Base-by-base conservation (phyloP, 2,329 filamentous ascomycete genomes). In the Ophiostoma ips region DNA sequence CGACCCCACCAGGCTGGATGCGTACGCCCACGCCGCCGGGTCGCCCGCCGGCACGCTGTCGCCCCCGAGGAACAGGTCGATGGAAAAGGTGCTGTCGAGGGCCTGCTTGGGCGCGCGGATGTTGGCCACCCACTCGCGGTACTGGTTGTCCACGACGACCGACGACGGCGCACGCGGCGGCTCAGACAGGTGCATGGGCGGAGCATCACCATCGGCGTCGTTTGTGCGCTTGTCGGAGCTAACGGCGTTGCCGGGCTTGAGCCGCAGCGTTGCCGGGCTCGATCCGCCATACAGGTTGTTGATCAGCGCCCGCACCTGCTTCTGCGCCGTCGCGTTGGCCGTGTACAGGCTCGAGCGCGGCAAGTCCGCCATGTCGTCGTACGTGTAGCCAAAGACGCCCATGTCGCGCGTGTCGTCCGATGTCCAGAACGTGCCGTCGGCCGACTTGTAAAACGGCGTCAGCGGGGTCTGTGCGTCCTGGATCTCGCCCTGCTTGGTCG, bases 321-420 rank as follows among this genome's bases (percentile, higher is more conserved):
- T 52, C 59, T 53, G 56, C 63, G 59, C 62, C 60, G 65, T 63
- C 28, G 61, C 50, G 50, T 58, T 65, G 54, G 58, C 64, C 1
- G 12, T 16, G 1, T 18, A 30, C 33, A 53, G 12, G 55, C 60
- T 63, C 55, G 50, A 18, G 8, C 18, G 48, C 8, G 55, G 50
- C 15, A 56, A 33, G 7, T 62, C 65, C 48, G 56, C 58, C 60
- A 64, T 54, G 56, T 90, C 86, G 0, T 78, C 71, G 60, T 94
- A 94, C 0, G 78, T 80, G 61, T 92, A 92, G 13, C 81, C 81
- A 62, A 92, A 83, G 2, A 67, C 68, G 24, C 71, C 69, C 7
- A 75, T 76, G 37, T 74, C 69, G 30, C 81, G 73, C 12, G 79
- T 71, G 53, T 68, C 71, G 48, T 79, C 72, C 0, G 83, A 83